Evolutionary conservation across 148 eudicot species (phyloP).

Genomic region (Heliamphora exappendiculata): DNA sequence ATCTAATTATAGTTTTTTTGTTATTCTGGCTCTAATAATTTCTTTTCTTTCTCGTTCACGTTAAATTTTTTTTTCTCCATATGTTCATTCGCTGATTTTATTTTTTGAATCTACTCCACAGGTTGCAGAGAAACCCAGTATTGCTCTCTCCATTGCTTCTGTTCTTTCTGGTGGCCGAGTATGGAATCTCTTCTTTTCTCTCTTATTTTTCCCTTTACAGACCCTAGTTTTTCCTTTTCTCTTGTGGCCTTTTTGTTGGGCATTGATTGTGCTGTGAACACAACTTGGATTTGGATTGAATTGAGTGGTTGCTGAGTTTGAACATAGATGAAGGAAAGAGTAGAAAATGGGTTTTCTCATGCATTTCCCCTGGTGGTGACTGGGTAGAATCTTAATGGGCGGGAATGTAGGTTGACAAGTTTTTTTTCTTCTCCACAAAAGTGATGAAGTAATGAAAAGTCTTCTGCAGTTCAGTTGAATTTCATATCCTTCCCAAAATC

Average conservation of each 20-base stretch:
- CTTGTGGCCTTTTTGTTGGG: slow-evolving; percentile 1
- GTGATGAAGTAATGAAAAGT: too few species aligned
- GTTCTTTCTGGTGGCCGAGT: slow-evolving; percentile 78
- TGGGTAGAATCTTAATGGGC: background rate
- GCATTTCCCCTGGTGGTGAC: background rate
- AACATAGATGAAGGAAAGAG: background rate
- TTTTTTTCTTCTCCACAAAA: background rate
- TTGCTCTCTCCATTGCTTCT: slow-evolving; percentile 71
- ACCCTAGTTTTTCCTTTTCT: background rate
- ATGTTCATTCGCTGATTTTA: background rate
- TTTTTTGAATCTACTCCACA: slow-evolving; percentile 10
- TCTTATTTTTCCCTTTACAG: background rate
- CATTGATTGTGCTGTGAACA: background rate
- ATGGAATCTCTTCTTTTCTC: slow-evolving; percentile 6
- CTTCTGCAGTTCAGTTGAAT: background rate
- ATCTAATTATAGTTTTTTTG: background rate
- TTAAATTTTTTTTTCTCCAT: background rate
- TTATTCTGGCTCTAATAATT: background rate
- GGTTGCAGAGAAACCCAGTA: slow-evolving; percentile 98
- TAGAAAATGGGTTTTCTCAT: background rate
- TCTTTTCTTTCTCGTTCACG: background rate
- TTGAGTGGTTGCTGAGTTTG: background rate
- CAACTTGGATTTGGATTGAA: background rate
- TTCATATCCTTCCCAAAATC: background rate
- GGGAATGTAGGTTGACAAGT: background rate